These are phyloP conservation scores for Alternaria atra DNA, from an alignment of 2,329 filamentous ascomycete genomes.

Conservation along the genomic window DNA sequence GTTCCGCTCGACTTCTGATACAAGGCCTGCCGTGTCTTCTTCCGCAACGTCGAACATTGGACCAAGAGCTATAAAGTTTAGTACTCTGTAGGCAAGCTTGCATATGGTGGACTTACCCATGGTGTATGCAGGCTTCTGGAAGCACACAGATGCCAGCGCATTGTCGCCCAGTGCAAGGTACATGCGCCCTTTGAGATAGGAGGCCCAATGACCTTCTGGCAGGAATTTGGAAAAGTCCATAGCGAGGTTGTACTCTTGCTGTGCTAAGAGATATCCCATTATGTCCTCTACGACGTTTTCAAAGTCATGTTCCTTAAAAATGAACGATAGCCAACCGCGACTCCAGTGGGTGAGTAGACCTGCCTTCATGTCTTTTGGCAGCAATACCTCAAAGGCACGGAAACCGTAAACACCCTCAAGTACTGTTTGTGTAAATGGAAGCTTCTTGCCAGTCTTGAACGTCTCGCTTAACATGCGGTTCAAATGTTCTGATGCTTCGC, in stretches of 20 bases:
- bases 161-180: conserved; percentile 77
- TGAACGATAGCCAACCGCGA: conserved; percentile 55
- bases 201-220: conserved; percentile 65
- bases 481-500: conserved; percentile 36
- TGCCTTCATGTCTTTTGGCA: conserved; percentile 38
- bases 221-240: conserved; percentile 73
- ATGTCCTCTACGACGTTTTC: conserved; percentile 52
- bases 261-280: conserved; percentile 55
- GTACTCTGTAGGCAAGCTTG: background rate
- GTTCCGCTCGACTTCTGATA: conserved; percentile 77
- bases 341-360: conserved; percentile 57
- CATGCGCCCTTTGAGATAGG: conserved; percentile 85
- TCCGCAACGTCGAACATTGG: conserved; percentile 48
- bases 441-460: conserved; percentile 33
- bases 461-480: conserved; percentile 38
- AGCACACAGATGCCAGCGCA: conserved; percentile 75
- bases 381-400: conserved; percentile 42
- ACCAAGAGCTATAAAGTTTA: conserved; percentile 42
- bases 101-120: conserved; percentile 68
- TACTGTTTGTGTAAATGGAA: conserved; percentile 48
- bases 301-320: conserved; percentile 50
- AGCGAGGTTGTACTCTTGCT: conserved; percentile 60
- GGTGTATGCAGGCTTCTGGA: conserved; percentile 83
- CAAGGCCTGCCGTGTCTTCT: conserved; percentile 62
- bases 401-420: conserved; percentile 48